These are phyloP conservation scores for Tremella yokohamensis DNA, from an alignment of 768 basidiomycete species.

Conservation along the genomic window DNA sequence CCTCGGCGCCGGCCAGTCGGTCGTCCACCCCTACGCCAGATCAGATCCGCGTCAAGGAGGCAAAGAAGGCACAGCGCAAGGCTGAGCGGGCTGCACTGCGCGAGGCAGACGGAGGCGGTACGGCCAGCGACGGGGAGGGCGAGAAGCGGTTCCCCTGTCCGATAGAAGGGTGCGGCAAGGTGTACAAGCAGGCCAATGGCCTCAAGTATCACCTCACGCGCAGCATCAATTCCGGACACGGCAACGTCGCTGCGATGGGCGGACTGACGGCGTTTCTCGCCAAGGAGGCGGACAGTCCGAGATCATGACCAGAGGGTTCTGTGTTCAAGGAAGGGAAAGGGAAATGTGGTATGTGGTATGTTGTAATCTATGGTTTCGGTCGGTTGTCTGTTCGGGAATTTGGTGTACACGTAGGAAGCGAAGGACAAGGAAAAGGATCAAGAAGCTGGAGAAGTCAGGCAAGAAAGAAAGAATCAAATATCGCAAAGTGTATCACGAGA, in stretches of 20 bases:
- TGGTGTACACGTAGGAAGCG: no score
- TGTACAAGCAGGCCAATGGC: slow-evolving; percentile 51
- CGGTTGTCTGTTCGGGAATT: no score
- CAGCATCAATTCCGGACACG: slow-evolving; percentile 49
- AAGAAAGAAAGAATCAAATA: no score
- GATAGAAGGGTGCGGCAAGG: slow-evolving; percentile 49
- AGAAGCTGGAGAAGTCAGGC: no score
- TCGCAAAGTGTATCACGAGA: no score
- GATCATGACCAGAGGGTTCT: no score
- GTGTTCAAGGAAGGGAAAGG: no score
- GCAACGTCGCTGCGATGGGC: slow-evolving; percentile 44
- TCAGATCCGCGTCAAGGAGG: slow-evolving; percentile 7
- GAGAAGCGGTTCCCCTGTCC: slow-evolving; percentile 49
- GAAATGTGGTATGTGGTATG: no score
- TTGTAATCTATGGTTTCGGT: no score
- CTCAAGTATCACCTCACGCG: slow-evolving; percentile 50
- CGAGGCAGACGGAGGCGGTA: slow-evolving; percentile 27
- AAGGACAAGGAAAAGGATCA: no score
- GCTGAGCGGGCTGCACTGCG: slow-evolving; percentile 39
- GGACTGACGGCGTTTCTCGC: slow-evolving; percentile 24
- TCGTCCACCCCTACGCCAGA: slow-evolving; percentile 6
- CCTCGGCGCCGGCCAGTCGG: slow-evolving; percentile 11
- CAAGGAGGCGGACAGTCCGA: slow-evolving; percentile 9
- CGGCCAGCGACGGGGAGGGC: slow-evolving; percentile 37
- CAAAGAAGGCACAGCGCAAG: slow-evolving; percentile 37